Conservation (phyloP, 2,329 filamentous ascomycete genomes). For the Colletotrichum lini region DNA sequence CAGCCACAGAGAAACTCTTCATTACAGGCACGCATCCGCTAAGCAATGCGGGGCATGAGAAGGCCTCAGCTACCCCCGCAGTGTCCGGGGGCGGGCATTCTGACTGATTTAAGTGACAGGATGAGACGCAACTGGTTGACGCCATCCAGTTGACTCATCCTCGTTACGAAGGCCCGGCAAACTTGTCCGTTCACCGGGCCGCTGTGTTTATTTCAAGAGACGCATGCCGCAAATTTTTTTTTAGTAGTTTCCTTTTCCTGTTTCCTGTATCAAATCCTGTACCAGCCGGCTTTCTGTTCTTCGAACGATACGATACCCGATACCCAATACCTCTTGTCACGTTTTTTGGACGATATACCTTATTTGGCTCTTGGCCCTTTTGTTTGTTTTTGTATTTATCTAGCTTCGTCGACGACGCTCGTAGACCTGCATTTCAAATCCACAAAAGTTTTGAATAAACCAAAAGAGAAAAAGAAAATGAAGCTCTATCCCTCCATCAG, state of each 20-base stretch:
- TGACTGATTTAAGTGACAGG: background rate
- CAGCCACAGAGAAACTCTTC: conserved; percentile 34
- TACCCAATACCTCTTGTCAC: conserved; percentile 37
- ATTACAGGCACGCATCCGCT: conserved; percentile 34
- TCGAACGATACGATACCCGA: conserved; percentile 35
- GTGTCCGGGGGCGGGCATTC: conserved; percentile 8
- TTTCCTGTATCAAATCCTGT: conserved; percentile 33
- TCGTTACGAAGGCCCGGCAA: conserved; percentile 17
- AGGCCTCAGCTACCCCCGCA: conserved; percentile 18
- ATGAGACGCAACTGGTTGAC: conserved; percentile 30
- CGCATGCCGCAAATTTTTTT: conserved; percentile 2
- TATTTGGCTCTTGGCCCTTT: background rate
- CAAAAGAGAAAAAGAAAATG: conserved; percentile 58
- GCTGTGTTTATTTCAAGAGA: conserved; percentile 19
- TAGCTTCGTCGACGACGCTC: background rate
- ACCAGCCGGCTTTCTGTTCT: conserved; percentile 27
- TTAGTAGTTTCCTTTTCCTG: too few relatives aligned
- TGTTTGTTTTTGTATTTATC: conserved; percentile 3
- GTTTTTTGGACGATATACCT: conserved; percentile 23
- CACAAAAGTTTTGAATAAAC: background rate
- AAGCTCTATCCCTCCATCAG: conserved; percentile 71
- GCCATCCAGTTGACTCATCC: conserved; percentile 35
- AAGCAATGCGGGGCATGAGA: conserved; percentile 15
- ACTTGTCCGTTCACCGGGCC: conserved; percentile 9
- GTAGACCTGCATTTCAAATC: background rate